Conservation (phyloP, 2,329 filamentous ascomycete species). For the Raffaelea ambrosiae region DNA sequence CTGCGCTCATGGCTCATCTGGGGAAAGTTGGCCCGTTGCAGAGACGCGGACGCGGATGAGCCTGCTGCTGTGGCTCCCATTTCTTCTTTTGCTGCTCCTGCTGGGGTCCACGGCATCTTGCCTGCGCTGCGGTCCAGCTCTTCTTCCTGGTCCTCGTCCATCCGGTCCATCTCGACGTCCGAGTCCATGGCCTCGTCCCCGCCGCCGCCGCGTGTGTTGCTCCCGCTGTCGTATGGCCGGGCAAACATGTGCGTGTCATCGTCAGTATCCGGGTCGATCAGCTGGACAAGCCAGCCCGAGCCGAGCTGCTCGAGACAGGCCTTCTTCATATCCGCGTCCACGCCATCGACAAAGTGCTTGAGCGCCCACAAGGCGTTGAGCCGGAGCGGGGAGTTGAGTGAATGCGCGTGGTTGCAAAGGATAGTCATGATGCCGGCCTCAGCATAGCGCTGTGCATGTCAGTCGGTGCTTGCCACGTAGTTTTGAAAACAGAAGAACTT, state of each 20-base stretch:
- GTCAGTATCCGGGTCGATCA: slow-evolving; percentile 59
- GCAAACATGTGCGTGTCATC: slow-evolving; percentile 34
- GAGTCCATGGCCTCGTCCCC: slow-evolving; percentile 31
- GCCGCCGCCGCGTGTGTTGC: slow-evolving; percentile 11
- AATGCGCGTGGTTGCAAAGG: slow-evolving; percentile 78
- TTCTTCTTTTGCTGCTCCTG: background rate
- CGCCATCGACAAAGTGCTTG: slow-evolving; percentile 76
- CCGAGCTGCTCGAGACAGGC: slow-evolving; percentile 69
- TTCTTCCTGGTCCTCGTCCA: slow-evolving; percentile 27
- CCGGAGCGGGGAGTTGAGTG: slow-evolving; percentile 66
- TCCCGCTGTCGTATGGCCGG: slow-evolving; percentile 11
- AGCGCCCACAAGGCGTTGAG: slow-evolving; percentile 88
- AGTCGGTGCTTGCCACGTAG: background rate
- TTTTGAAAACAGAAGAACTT: background rate
- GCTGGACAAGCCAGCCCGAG: slow-evolving; percentile 69
- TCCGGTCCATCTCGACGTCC: slow-evolving; percentile 48
- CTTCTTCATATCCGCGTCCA: slow-evolving; percentile 64
- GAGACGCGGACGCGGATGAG: slow-evolving; percentile 4
- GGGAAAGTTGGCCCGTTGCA: slow-evolving; percentile 11
- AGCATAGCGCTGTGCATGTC: slow-evolving; percentile 51
- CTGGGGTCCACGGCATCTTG: slow-evolving; percentile 6
- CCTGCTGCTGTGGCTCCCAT: background rate
- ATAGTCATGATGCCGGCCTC: slow-evolving; percentile 66
- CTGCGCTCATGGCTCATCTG: slow-evolving; percentile 14
- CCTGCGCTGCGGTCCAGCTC: slow-evolving; percentile 11